These are phyloP conservation scores for Torulaspora pretoriensis DNA, from an alignment of 1,139 yeast genomes.

Conservation along the genomic window DNA sequence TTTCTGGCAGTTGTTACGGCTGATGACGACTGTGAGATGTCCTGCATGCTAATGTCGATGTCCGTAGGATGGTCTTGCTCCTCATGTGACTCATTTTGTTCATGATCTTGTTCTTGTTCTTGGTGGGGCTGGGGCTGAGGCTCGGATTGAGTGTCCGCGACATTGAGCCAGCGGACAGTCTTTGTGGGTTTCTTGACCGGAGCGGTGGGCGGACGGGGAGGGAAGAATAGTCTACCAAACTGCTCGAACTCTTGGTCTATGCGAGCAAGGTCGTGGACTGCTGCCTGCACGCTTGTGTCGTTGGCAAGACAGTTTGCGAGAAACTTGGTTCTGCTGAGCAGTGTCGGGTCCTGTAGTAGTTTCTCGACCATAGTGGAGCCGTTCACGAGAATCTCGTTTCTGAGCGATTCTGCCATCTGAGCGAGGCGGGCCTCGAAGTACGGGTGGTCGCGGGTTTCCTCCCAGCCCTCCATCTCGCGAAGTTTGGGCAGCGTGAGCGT, in stretches of 20 bases:
- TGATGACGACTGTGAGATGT: constrained; percentile 11
- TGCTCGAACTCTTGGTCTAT: constrained; percentile 32
- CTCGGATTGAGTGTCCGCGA: neutral
- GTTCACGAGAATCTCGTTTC: constrained; percentile 51
- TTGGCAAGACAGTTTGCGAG: constrained; percentile 22
- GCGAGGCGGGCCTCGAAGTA: constrained; percentile 43
- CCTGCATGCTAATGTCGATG: constrained; percentile 26
- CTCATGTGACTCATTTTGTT: constrained; percentile 3
- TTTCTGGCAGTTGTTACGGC: constrained; percentile 4
- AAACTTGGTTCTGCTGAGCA: constrained; percentile 24
- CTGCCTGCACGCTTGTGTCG: constrained; percentile 16
- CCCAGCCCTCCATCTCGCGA: constrained; percentile 55
- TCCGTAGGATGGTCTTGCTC: constrained; percentile 15
- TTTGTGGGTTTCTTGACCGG: constrained; percentile 4
- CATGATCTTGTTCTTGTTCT: constrained; percentile 1
- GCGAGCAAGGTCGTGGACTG: constrained; percentile 22
- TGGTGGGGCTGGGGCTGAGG: neutral
- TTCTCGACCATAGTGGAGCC: constrained; percentile 49
- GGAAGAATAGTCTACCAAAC: constrained; percentile 24
- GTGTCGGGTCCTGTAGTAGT: constrained; percentile 25
- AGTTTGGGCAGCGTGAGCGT: constrained; percentile 40
- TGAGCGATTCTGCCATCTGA: constrained; percentile 45
- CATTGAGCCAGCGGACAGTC: constrained; percentile 18
- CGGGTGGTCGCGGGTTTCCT: constrained; percentile 39
- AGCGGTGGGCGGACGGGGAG: neutral